Evolutionary conservation across 2,329 filamentous ascomycete species (phyloP).

Genomic region (Aspergillus puulaauensis): DNA sequence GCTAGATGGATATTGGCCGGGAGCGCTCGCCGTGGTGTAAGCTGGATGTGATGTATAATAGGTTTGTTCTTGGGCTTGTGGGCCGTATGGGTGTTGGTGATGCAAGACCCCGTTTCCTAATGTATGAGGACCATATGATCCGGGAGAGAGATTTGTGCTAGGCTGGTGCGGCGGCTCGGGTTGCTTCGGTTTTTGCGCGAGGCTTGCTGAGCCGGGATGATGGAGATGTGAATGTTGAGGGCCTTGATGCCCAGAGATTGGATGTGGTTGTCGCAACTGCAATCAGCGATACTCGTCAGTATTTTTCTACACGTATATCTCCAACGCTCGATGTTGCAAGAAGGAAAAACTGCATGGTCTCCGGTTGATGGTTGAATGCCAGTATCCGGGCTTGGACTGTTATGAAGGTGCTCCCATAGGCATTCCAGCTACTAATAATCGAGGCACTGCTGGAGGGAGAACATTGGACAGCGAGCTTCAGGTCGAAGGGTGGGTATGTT

Average conservation of each 20-base stretch:
- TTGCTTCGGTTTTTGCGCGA: constrained; percentile 31
- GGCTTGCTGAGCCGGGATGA: constrained; percentile 28
- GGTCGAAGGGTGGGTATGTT: background rate
- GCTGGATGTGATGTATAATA: constrained; percentile 77
- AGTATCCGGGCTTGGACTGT: background rate
- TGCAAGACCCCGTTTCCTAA: constrained; percentile 47
- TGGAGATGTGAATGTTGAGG: constrained; percentile 32
- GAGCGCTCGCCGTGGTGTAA: constrained; percentile 78
- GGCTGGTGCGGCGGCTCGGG: constrained; percentile 65
- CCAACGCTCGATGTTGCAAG: background rate
- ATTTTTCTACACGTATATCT: background rate
- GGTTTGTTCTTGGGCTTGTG: constrained; percentile 66
- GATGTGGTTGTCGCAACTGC: constrained; percentile 31
- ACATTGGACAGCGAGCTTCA: background rate
- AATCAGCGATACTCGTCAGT: constrained; percentile 10
- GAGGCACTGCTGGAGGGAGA: too few species aligned
- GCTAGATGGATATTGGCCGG: constrained; percentile 82
- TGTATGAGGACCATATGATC: constrained; percentile 32
- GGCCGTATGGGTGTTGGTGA: constrained; percentile 64
- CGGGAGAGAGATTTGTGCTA: constrained; percentile 37
- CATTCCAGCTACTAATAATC: background rate
- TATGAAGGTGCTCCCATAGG: background rate
- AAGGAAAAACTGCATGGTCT: background rate
- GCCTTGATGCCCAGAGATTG: constrained; percentile 26
- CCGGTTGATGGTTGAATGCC: background rate